Conservation (phyloP, 106 monocot genomes). For the Dendrobium catenatum region DNA sequence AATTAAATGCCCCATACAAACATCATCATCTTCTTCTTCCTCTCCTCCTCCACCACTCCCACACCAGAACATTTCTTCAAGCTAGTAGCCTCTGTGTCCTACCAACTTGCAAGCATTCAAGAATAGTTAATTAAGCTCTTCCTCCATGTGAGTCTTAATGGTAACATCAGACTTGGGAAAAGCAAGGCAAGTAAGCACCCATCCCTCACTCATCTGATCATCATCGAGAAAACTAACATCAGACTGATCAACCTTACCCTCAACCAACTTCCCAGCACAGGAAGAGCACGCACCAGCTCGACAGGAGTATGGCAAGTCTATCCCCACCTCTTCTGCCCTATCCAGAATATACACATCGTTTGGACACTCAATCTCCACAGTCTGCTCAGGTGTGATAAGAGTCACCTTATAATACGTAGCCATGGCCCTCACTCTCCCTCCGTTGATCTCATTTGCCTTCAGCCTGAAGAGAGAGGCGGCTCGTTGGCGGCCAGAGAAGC, state of each 20-base stretch:
- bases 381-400: slow-evolving; percentile 40
- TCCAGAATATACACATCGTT: slow-evolving; percentile 74
- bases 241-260: slow-evolving; percentile 56
- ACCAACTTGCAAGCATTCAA: too few species aligned
- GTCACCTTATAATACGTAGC: slow-evolving; percentile 62
- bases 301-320: slow-evolving; percentile 81
- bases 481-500: not conserved
- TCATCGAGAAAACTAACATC: slow-evolving; percentile 68
- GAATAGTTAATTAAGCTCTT: slow-evolving; percentile 13
- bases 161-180: slow-evolving; percentile 54
- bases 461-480: slow-evolving; percentile 15
- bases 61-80: too few species aligned
- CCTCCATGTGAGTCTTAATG: slow-evolving; percentile 90
- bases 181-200: slow-evolving; percentile 66
- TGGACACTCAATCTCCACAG: slow-evolving; percentile 30
- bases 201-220: slow-evolving; percentile 46
- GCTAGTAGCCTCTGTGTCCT: too few species aligned
- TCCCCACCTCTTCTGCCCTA: slow-evolving; percentile 40
- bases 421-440: slow-evolving; percentile 36
- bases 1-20: not conserved
- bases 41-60: too few species aligned
- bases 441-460: not conserved
- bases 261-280: slow-evolving; percentile 57
- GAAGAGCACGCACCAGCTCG: slow-evolving; percentile 81
- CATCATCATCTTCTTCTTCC: too few species aligned